Percentiles rank a stretch among this genome's conserved stretches.
Conservation (phyloP, 140 eudicot species). For the Cichorium intybus region DNA sequence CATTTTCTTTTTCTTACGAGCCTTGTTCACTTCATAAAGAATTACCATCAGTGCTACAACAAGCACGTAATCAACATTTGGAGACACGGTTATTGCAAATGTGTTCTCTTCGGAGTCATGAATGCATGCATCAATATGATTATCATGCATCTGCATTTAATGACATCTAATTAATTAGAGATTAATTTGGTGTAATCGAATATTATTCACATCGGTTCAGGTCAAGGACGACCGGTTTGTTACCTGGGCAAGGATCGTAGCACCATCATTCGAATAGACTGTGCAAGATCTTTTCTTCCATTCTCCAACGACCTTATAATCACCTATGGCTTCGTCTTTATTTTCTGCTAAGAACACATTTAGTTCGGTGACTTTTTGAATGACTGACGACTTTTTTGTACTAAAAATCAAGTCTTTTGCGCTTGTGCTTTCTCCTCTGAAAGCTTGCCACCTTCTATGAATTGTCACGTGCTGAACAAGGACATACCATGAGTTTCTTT, state of each 20-base stretch:
- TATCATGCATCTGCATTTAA: conserved; percentile 55
- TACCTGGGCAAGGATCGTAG: conserved; percentile 62
- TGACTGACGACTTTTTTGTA: conserved; percentile 44
- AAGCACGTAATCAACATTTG: conserved; percentile 62
- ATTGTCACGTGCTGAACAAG: conserved; percentile 32
- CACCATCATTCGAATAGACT: conserved; percentile 43
- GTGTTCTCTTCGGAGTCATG: conserved; percentile 57
- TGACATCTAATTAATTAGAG: conserved; percentile 8
- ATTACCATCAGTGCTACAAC: conserved; percentile 53
- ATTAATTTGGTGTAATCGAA: not conserved
- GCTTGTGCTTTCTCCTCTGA: conserved; percentile 52
- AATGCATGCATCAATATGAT: conserved; percentile 36
- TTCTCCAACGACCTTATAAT: conserved; percentile 57
- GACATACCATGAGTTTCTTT: not conserved
- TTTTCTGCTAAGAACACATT: conserved; percentile 54
- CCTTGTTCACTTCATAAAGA: conserved; percentile 57
- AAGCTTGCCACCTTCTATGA: conserved; percentile 72
- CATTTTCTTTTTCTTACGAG: conserved; percentile 29
- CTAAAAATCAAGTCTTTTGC: conserved; percentile 53
- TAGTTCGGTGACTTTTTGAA: conserved; percentile 42
- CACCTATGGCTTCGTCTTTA: conserved; percentile 38
- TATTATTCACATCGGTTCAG: not conserved
- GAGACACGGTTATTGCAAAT: conserved; percentile 53
- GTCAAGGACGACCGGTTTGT: not conserved
- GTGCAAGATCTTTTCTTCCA: conserved; percentile 52